Evolutionary conservation across 139 green algal species (phyloP).

Genomic region (Pleodorina starrii): DNA sequence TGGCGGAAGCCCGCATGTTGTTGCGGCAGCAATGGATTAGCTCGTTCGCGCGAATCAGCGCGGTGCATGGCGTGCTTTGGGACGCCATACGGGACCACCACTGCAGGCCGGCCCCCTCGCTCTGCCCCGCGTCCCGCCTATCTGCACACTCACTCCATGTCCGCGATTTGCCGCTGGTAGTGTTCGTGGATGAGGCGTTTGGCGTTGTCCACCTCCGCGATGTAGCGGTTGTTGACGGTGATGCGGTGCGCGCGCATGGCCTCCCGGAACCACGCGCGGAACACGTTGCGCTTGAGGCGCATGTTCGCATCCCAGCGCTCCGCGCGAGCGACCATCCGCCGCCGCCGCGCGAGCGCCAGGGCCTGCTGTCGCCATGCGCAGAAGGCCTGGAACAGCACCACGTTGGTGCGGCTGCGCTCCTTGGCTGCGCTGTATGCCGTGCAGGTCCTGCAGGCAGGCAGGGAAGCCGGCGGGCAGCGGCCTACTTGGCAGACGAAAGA

Average conservation of each 20-base stretch:
- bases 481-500: too few relatives aligned
- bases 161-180: conserved; percentile 40
- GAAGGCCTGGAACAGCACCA: conserved; percentile 49
- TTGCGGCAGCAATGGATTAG: too few relatives aligned
- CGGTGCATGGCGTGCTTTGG: too few relatives aligned
- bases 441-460: conserved; percentile 49
- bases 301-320: conserved; percentile 52
- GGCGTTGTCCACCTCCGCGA: conserved; percentile 42
- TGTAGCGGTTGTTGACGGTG: conserved; percentile 44
- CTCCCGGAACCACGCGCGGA: conserved; percentile 48
- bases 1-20: too few relatives aligned
- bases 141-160: conserved; percentile 45
- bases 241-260: conserved; percentile 44
- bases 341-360: background rate
- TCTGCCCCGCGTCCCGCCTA: too few relatives aligned
- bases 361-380: conserved; percentile 53
- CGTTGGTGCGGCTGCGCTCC: conserved; percentile 31
- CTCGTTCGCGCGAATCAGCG: too few relatives aligned
- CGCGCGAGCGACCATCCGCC: conserved; percentile 9
- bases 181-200: conserved; percentile 35
- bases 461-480: too few relatives aligned
- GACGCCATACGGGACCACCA: too few relatives aligned
- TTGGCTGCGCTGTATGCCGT: conserved; percentile 40
- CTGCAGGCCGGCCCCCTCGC: too few relatives aligned
- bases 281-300: conserved; percentile 55